phyloP scores from a whole-genome alignment of 305 asterid genomes.

The Rubia occidens region DNA sequence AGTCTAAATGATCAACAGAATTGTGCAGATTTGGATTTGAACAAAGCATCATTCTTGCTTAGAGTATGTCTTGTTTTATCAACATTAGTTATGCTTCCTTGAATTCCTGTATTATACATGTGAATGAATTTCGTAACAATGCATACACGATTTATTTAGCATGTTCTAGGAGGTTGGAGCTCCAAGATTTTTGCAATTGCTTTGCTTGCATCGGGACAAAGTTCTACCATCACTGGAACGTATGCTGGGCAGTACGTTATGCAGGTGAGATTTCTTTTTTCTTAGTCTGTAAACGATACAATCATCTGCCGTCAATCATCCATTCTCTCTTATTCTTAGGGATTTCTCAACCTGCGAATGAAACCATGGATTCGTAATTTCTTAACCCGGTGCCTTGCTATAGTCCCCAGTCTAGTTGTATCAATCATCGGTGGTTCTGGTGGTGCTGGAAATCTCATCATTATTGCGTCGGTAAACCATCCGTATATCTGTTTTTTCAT shows the following conservation, averaged over 20 bases:
- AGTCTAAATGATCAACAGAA: conserved; percentile 40
- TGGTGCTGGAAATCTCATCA: conserved; percentile 89
- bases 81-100: background rate
- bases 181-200: conserved; percentile 93
- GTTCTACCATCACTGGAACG: conserved; percentile 95
- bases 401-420: conserved; percentile 77
- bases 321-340: conserved; percentile 34
- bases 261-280: conserved; percentile 46
- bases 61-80: conserved; percentile 35
- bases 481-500: background rate
- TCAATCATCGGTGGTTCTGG: conserved; percentile 73
- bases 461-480: conserved; percentile 71
- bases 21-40: conserved; percentile 77
- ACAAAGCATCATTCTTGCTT: conserved; percentile 82
- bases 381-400: conserved; percentile 78
- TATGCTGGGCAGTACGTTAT: conserved; percentile 94
- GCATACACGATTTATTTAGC: conserved; percentile 27
- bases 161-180: conserved; percentile 86
- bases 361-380: conserved; percentile 88
- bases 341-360: conserved; percentile 84
- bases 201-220: conserved; percentile 93
- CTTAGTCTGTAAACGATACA: background rate
- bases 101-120: background rate
- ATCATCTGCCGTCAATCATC: background rate
- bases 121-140: background rate